Base-by-base conservation (phyloP, 2,329 filamentous ascomycete species). In the Microdochium nivale region DNA sequence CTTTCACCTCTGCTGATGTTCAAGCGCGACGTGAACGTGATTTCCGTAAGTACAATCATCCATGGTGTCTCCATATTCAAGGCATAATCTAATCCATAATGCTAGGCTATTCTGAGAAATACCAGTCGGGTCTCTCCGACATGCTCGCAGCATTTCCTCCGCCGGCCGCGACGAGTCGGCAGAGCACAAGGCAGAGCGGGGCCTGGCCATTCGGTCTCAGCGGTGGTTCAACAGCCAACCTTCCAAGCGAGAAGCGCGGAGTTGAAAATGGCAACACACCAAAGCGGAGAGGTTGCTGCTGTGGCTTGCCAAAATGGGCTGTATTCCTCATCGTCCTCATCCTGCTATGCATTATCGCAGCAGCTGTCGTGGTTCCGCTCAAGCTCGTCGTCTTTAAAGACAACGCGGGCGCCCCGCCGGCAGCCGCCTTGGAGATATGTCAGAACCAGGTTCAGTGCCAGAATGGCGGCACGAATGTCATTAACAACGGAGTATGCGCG, bases 401-500 rank as follows among this genome's bases (percentile, higher is more conserved):
- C 37, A 65, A 69, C 30, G 61, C 69, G 50, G 62, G 68, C 25
- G 65, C 65, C 10, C 61, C 75, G 3, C 24, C 24, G 14, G 46
- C 46, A 23, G 65, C 70, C 7, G 64, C 76, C 54, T 19, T 44
- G 13, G 40, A 44, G 19, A 44, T 19, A 19, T 95, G 90, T 65
- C 75, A 80, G 57, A 69, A 73, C 37, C 76, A 77, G 27, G 70
- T 86, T 14, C 76, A 74, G 0, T 96, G 92, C 62, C 71, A 79
- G 50, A 96, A 97, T 57, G 90, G 89, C 10, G 92, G 92, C 25
- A 83, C 84, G 19, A 90, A 84, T 51, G 79, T 92, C 16, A 68
- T 90, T 21, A 80, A 78, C 16, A 74, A 81, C 52, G 79, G 81
- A 3, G 72, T 78, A 21, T 97, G 92, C 69, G 86, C 85, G 13